Percentiles rank a stretch among this genome's conserved stretches.
phyloP scores from a whole-genome alignment of 345 rosid species.

The Sisymbrium irio region DNA sequence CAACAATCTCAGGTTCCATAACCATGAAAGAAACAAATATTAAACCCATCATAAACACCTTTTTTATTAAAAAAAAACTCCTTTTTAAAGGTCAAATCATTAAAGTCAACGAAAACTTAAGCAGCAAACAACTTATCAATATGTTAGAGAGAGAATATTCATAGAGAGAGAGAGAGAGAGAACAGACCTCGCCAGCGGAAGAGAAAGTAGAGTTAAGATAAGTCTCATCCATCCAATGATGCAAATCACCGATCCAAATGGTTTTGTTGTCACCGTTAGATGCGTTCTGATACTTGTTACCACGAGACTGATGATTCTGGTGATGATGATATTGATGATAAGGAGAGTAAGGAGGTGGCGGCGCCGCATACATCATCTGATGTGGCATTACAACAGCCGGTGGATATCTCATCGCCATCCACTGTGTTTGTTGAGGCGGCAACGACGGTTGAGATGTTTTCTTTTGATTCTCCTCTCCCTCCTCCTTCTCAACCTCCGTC shows the following conservation, averaged over 20 bases:
- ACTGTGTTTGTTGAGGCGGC: conserved; percentile 23
- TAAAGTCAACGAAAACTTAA: background rate
- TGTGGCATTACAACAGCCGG: conserved; percentile 82
- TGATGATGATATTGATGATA: conserved; percentile 41
- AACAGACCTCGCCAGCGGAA: conserved; percentile 73
- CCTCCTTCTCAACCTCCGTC: background rate
- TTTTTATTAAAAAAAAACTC: background rate
- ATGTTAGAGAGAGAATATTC: background rate
- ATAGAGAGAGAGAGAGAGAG: background rate
- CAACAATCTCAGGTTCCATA: no score
- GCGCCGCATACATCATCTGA: conserved; percentile 64
- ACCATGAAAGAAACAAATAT: no score
- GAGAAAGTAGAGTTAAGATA: conserved; percentile 73
- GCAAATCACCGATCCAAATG: conserved; percentile 91
- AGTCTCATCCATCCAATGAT: conserved; percentile 96
- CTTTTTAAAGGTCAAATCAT: background rate
- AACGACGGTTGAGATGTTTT: conserved; percentile 19
- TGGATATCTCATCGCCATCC: conserved; percentile 79
- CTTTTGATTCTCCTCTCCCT: conserved; percentile 19
- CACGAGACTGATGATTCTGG: conserved; percentile 26
- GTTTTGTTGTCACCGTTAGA: conserved; percentile 70
- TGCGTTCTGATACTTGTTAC: conserved; percentile 37
- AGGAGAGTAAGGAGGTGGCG: conserved; percentile 61
- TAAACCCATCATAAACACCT: background rate
- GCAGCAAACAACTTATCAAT: background rate